Evolutionary conservation across 2,329 filamentous ascomycete genomes (phyloP), one percentile per base, ranked within the genome.

Genomic region (Geosmithia morbida): DNA sequence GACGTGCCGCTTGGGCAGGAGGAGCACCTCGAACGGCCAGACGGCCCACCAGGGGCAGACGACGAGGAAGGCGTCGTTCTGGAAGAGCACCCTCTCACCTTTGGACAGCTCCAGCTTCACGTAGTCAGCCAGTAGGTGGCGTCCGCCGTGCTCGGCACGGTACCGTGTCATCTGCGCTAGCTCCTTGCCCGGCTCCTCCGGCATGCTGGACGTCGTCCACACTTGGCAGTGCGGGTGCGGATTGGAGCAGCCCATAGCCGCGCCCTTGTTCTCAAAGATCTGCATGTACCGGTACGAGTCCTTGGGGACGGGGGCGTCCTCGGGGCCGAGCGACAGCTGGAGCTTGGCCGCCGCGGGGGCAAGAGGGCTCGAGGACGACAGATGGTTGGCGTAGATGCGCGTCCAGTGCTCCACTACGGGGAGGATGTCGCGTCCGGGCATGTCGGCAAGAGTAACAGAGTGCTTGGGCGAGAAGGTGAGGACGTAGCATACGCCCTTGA

Each of bases 181-280:
- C 64, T 98, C 92, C 41, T 84, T 76, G 1, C 75, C 77, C 0
- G 87, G 87, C 64, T 98, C 92, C 61, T 97, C 89, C 0, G 92
- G 92, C 54, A 96, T 69, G 7, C 81, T 84, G 19, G 87, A 95
- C 0, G 89, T 94, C 2, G 87, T 92, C 92, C 92, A 98, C 52
- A 96, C 75, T 64, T 98, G 92, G 50, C 92, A 90, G 66, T 98
- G 92, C 1, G 92, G 92, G 63, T 98, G 92, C 1, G 92, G 92
- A 63, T 98, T 98, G 1, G 90, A 97, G 70, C 92, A 98, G 46
- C 92, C 92, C 92, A 98, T 98, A 11, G 90, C 87, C 1, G 85
- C 81, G 46, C 92, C 92, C 67, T 98, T 98, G 71, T 98, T 98
- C 68, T 98, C 92, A 52, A 98, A 98, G 53, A 98, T 97, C 62